These are phyloP conservation scores for Chaetomium cochliodes DNA, from an alignment of 495 filamentous ascomycete species.

Conservation along the genomic window DNA sequence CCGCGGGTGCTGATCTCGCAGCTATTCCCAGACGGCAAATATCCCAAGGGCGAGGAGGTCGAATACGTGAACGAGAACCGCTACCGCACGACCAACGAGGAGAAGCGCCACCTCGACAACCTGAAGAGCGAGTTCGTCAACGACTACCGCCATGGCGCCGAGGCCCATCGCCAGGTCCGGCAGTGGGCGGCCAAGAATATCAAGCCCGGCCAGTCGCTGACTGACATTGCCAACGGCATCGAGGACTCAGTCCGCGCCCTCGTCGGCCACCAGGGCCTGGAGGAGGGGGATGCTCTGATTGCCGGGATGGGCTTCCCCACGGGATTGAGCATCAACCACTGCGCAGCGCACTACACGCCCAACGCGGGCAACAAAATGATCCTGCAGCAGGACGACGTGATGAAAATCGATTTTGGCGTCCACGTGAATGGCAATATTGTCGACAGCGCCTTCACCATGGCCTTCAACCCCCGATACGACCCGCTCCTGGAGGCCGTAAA, in stretches of 20 bases:
- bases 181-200: conserved; percentile 77
- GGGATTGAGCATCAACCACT: conserved; percentile 82
- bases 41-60: conserved; percentile 78
- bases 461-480: conserved; percentile 83
- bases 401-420: conserved; percentile 92
- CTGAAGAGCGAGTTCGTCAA: conserved; percentile 79
- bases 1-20: conserved; percentile 72
- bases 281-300: conserved; percentile 72
- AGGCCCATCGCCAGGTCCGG: conserved; percentile 85
- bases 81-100: conserved; percentile 80
- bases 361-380: conserved; percentile 89
- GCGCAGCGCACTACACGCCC: conserved; percentile 85
- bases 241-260: conserved; percentile 80
- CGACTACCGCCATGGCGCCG: conserved; percentile 84
- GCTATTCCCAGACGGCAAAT: conserved; percentile 71
- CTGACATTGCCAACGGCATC: conserved; percentile 79
- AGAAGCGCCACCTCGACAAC: conserved; percentile 81
- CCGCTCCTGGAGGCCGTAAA: conserved; percentile 77
- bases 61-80: conserved; percentile 74
- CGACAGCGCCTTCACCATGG: conserved; percentile 88
- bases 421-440: conserved; percentile 90
- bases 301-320: conserved; percentile 89
- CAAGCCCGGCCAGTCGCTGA: conserved; percentile 78
- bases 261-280: conserved; percentile 72
- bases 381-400: conserved; percentile 76